Evolutionary conservation across 2,329 filamentous ascomycete genomes (phyloP).

Genomic region (Aspergillus proliferans): DNA sequence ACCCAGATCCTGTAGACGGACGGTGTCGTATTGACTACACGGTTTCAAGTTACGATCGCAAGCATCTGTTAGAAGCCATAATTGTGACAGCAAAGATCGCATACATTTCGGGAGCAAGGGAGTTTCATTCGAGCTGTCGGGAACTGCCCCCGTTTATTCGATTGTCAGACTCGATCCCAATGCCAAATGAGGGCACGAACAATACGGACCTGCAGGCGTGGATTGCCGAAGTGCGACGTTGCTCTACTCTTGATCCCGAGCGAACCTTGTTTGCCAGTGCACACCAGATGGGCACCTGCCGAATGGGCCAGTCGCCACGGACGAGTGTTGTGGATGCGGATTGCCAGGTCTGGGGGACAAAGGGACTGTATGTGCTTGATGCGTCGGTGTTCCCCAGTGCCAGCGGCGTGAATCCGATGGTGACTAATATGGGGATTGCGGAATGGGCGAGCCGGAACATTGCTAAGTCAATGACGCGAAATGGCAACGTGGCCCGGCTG

Average conservation of each 20-base stretch:
- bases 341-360: slow-evolving; percentile 43
- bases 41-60: slow-evolving; percentile 64
- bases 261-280: slow-evolving; percentile 38
- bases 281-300: slow-evolving; percentile 48
- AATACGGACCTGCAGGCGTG: slow-evolving; percentile 50
- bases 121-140: slow-evolving; percentile 64
- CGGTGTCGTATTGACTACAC: slow-evolving; percentile 63
- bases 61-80: slow-evolving; percentile 64
- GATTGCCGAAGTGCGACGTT: slow-evolving; percentile 44
- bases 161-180: slow-evolving; percentile 19
- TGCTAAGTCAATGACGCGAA: slow-evolving; percentile 21
- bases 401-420: slow-evolving; percentile 48
- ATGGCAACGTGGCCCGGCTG: slow-evolving; percentile 16
- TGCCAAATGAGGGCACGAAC: slow-evolving; percentile 50
- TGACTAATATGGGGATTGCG: slow-evolving; percentile 47
- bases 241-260: slow-evolving; percentile 44
- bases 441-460: slow-evolving; percentile 42
- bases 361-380: slow-evolving; percentile 45
- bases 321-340: slow-evolving; percentile 40
- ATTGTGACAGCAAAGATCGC: slow-evolving; percentile 68
- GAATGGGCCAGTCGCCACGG: slow-evolving; percentile 39
- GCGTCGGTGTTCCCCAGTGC: slow-evolving; percentile 47
- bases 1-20: slow-evolving; percentile 63
- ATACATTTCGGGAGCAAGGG: slow-evolving; percentile 71
- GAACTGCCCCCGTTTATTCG: slow-evolving; percentile 60